Evolutionary conservation across 2,329 filamentous ascomycete species (phyloP), one percentile per base, ranked within the genome.

Genomic region (Berkeleyomyces basicola): DNA sequence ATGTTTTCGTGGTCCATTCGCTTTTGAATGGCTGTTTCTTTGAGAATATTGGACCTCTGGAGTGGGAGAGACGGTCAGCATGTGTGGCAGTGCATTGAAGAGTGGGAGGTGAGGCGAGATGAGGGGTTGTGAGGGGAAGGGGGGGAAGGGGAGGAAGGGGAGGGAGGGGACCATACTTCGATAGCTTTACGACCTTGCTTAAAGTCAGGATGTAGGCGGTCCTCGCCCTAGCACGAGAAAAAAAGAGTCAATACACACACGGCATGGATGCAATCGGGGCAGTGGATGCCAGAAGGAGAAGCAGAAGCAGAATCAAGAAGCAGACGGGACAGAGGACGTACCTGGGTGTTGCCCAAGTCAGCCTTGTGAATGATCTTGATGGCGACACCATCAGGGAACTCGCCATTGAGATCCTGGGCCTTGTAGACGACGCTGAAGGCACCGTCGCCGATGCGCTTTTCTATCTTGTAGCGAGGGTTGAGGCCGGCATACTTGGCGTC

Each of bases 281-380:
- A 23, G 23, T 23, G 23, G 23, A 23, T 23, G 23, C 23, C 23
- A 23, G 23, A 23, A 23, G 23, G 47, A 51, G n/a, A 51, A 51
- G 9, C n/a, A 10, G 72, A 72, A 71, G 71, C 71, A 72, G 70
- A 66, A 80, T 84, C 81, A 23, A 23, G 23, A 82, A 81, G 79
- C 82, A 78, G 72, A 58, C 23, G 51, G 36, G 59, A 49, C 43
- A 43, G 37, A 62, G 42, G 58, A 60, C 61, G 67, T 82, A 99
- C 93, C 90, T 97, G 93, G 79, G 87, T 90, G 68, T 86, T 91
- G 76, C 96, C 97, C 89, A 99, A 96, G 76, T 99, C 93, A 73
- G 90, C 97, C 77, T 97, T 97, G 71, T 93, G 87, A 67, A 99
- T 93, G 60, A 99, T 93, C 75, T 99, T 99, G 80, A 99, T 97